Percentiles rank a stretch among this genome's conserved stretches.
Evolutionary conservation across 495 filamentous ascomycete species (phyloP).

Genomic region (Pyronema domesticum): DNA sequence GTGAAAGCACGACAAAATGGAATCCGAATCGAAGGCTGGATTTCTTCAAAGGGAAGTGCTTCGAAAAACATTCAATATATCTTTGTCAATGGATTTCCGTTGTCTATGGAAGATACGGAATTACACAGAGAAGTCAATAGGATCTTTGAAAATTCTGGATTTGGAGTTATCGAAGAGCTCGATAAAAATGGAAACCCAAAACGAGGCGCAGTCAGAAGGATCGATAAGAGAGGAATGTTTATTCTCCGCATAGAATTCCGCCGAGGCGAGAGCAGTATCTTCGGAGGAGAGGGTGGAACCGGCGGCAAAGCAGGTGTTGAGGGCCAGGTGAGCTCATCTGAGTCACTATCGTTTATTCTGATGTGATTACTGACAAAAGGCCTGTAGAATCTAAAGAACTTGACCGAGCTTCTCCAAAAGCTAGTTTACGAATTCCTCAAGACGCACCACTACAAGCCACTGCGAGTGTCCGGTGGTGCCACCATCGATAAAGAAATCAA

Average conservation of each 20-base stretch:
- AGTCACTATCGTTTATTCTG: background rate
- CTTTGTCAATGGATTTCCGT: conserved; percentile 18
- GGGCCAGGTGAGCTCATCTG: conserved; percentile 9
- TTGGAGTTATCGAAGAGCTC: conserved; percentile 44
- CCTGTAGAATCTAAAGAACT: conserved; percentile 25
- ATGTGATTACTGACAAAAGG: conserved; percentile 24
- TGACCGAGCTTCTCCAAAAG: conserved; percentile 43
- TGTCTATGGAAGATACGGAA: conserved; percentile 32
- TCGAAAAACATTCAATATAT: conserved; percentile 13
- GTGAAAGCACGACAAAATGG: conserved; percentile 14
- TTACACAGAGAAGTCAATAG: conserved; percentile 66
- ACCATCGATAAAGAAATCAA: background rate
- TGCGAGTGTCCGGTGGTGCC: background rate
- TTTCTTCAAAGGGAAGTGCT: conserved; percentile 10
- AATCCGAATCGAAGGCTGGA: conserved; percentile 17
- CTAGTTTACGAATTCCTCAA: conserved; percentile 51
- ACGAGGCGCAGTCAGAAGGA: conserved; percentile 36
- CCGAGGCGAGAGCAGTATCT: conserved; percentile 11
- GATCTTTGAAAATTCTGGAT: conserved; percentile 58
- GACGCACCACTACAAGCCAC: conserved; percentile 45
- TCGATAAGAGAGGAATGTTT: conserved; percentile 86
- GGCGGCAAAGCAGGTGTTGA: conserved; percentile 20
- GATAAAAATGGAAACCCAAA: conserved; percentile 26
- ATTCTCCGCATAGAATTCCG: conserved; percentile 47
- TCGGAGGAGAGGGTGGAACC: conserved; percentile 23